Base-by-base conservation (phyloP, 768 basidiomycete species). In the Stropharia rugosoannulata region DNA sequence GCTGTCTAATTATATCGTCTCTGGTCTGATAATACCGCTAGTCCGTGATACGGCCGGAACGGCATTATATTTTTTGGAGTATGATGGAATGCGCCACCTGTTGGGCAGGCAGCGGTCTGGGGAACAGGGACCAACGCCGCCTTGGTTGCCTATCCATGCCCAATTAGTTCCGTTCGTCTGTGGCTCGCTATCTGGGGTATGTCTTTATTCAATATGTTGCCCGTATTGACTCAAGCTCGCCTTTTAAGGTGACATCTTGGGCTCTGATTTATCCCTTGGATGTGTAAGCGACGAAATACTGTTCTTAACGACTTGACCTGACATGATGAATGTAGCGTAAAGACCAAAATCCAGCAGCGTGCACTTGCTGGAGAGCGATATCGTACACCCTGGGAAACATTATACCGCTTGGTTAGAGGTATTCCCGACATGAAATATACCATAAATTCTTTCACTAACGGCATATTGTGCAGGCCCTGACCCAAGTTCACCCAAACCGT, bases 301-400 rank as follows among this genome's bases (percentile, higher is more conserved):
- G 18, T 50, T 40, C 38, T 43, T 41, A 43, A 44, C 60, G 3
- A 40, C 8, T 42, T 4, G 39, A 47, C 27, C 11, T 39, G 32
- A 57, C 39, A 48, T 59, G 54, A 51, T 39, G 55, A 63, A 32
- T 59, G 16, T 60, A 92, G 90, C 41, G 90, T 94, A 43, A 93
- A 96, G 80, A 98, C 95, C 0, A 96, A 95, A 73, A 80, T 95
- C n/a, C 95, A 98, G 69, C 91, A 95, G 70, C 85, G 95, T 50
- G 86, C 93, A 22, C 75, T 98, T 49, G 88, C 93, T 5, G 90
- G 92, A 44, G 81, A 89, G 59, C 78, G 75, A 49, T 84, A 86
- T 58, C 85, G 91, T 52, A 82, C 87, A 49, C 78, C 87, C 29
- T 77, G 77, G 62, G 87, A 87, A 67, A 95, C 95, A 11, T 73